Base-by-base conservation (phyloP, 1,284 basidiomycete species). In the Rhizoctonia solani region DNA sequence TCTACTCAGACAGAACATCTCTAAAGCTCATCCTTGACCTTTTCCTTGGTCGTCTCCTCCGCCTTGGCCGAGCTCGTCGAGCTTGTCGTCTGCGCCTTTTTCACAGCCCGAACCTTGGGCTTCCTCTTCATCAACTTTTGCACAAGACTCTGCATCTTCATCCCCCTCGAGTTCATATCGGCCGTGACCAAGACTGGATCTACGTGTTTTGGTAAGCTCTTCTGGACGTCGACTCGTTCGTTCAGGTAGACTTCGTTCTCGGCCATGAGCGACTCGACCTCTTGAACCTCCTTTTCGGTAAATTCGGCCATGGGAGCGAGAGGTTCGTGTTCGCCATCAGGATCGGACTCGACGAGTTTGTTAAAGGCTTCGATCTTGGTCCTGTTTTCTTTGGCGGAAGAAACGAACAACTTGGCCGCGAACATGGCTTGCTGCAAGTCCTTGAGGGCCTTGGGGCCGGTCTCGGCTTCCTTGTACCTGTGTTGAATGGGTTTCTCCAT, bases 381-480 rank as follows among this genome's bases (percentile, higher is more conserved):
- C 69, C 92, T 77, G 76, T 91, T 95, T 69, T 83, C 75, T 5
- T 81, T 80, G 14, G 95, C 95, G 68, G 94, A 89, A 0, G 81
- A 79, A 41, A 97, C 81, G 85, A 98, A 98, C 21, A 88, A 76
- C 13, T 88, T 85, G 2, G 89, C 79, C 5, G 79, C 76, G 29
- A 75, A 74, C 72, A 85, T 78, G 6, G 81, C 82, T 82, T 89
- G 78, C 86, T 92, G 75, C 87, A 88, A 72, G 81, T 88, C 75
- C 79, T 84, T 70, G 47, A 83, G 73, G 0, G 81, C 78, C 82
- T 88, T 83, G 82, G 91, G 72, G 4, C 84, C 79, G 19, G 87
- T 85, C 72, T 89, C 86, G 65, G 89, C 89, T 78, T 99, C 95
- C 75, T 85, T 84, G 78, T 95, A 92, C 11, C 97, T 89, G 74